Percentiles rank a stretch among this genome's conserved stretches.
Evolutionary conservation across 176 grass and related monocot species (phyloP).

Genomic region (Carex myosuroides): DNA sequence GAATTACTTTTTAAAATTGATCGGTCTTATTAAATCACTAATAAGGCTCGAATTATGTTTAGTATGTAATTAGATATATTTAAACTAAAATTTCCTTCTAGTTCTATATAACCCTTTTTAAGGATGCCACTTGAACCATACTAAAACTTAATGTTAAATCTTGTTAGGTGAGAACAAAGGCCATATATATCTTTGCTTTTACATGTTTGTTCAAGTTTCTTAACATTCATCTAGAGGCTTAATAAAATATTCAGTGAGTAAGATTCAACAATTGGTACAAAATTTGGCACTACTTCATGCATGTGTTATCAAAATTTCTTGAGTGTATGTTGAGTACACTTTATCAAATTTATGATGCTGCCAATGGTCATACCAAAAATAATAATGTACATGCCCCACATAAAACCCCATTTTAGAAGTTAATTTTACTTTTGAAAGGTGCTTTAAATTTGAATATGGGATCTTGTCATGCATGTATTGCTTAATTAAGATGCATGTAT

Average conservation of each 20-base stretch:
- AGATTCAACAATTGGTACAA: background rate
- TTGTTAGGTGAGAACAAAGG: slow-evolving; percentile 27
- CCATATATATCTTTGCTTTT: background rate
- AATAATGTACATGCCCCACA: background rate
- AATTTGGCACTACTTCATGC: background rate
- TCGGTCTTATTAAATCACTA: background rate
- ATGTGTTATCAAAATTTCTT: background rate
- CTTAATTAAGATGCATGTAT: background rate
- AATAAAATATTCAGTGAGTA: slow-evolving; percentile 10
- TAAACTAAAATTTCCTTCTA: background rate
- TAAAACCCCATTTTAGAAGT: background rate
- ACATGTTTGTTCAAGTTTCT: background rate
- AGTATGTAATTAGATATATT: background rate
- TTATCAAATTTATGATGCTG: background rate
- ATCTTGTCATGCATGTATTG: background rate
- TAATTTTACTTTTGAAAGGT: background rate
- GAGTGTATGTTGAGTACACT: background rate
- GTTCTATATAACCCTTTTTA: background rate
- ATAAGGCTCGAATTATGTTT: background rate
- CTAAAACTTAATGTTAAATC: slow-evolving; percentile 7
- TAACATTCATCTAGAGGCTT: slow-evolving; percentile 6
- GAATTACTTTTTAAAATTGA: background rate
- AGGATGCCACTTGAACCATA: background rate
- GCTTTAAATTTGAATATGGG: background rate
- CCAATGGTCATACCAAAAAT: background rate